These are phyloP conservation scores for Tetracentron sinense DNA, from an alignment of 164 flowering plant genomes.

Conservation along the genomic window DNA sequence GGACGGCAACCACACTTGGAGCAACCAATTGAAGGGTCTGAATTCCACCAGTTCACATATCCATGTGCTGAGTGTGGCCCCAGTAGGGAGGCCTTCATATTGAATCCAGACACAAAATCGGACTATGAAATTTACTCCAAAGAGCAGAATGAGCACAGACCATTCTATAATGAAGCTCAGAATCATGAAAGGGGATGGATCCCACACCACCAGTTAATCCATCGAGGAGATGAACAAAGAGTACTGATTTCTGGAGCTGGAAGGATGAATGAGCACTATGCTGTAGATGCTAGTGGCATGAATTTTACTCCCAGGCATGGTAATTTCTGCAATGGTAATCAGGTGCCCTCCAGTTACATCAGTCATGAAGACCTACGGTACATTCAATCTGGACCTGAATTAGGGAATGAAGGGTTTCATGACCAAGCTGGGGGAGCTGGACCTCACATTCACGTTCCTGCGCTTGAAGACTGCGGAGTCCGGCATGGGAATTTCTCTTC, in stretches of 20 bases:
- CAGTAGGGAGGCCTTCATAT: constrained; percentile 36
- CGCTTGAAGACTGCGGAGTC: constrained; percentile 50
- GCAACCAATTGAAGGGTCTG: constrained; percentile 47
- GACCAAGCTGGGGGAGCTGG: constrained; percentile 43
- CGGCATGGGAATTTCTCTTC: constrained; percentile 52
- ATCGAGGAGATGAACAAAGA: constrained; percentile 59
- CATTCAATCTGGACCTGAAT: constrained; percentile 43
- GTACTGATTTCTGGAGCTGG: constrained; percentile 45
- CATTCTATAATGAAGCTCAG: constrained; percentile 41
- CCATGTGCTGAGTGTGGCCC: constrained; percentile 48
- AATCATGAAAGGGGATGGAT: constrained; percentile 70
- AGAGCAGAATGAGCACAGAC: constrained; percentile 47
- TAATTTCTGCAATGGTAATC: constrained; percentile 42
- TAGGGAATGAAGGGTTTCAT: constrained; percentile 51
- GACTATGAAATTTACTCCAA: constrained; percentile 43
- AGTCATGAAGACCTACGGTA: constrained; percentile 48
- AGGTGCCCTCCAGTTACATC: constrained; percentile 32
- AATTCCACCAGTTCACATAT: constrained; percentile 36
- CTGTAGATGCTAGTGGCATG: constrained; percentile 46
- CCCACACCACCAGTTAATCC: constrained; percentile 47
- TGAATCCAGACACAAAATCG: constrained; percentile 47
- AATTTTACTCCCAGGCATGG: constrained; percentile 43
- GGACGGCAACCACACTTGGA: constrained; percentile 48
- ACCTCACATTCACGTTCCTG: constrained; percentile 37
- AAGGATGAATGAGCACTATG: constrained; percentile 50